Percentiles rank a stretch among this genome's conserved stretches.
Conservation (phyloP, 192 early-diverging fungal species). For the Chytriomyces hyalinus region DNA sequence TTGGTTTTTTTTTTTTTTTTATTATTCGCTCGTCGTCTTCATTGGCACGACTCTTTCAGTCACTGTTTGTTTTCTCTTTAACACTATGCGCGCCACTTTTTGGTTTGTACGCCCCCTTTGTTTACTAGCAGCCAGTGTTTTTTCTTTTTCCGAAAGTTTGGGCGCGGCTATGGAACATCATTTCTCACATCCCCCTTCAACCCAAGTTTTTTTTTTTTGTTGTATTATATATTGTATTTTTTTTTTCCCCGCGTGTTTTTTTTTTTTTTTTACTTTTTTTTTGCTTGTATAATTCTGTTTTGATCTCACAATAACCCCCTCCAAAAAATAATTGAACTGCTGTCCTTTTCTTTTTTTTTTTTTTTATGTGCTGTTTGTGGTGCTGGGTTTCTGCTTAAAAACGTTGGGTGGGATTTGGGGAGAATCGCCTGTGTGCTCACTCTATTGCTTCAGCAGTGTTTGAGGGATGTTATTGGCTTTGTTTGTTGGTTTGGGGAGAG, state of each 20-base stretch:
- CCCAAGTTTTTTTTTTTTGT: not conserved
- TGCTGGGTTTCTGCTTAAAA: not conserved
- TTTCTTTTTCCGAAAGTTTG: not conserved
- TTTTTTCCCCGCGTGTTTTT: not conserved
- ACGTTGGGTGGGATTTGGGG: not conserved
- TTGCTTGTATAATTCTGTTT: too few species aligned
- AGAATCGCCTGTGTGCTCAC: too few species aligned
- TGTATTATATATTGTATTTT: constrained; percentile 6
- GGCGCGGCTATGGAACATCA: too few species aligned
- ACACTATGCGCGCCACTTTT: not conserved
- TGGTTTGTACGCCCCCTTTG: not conserved
- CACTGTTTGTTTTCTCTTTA: too few species aligned
- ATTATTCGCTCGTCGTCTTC: too few species aligned
- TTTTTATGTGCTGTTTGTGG: too few species aligned
- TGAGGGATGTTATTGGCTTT: too few species aligned
- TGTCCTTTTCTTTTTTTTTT: not conserved
- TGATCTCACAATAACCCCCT: not conserved
- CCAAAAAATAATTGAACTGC: not conserved
- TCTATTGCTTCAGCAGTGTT: not conserved
- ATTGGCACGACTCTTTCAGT: too few species aligned
- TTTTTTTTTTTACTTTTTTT: too few species aligned
- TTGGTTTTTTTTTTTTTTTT: too few species aligned
- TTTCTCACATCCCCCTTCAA: not conserved
- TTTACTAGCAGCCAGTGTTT: not conserved
- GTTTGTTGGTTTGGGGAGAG: too few species aligned